Evolutionary conservation across 2,329 filamentous ascomycete species (phyloP).

Genomic region (Trichoderma cornu-damae): DNA sequence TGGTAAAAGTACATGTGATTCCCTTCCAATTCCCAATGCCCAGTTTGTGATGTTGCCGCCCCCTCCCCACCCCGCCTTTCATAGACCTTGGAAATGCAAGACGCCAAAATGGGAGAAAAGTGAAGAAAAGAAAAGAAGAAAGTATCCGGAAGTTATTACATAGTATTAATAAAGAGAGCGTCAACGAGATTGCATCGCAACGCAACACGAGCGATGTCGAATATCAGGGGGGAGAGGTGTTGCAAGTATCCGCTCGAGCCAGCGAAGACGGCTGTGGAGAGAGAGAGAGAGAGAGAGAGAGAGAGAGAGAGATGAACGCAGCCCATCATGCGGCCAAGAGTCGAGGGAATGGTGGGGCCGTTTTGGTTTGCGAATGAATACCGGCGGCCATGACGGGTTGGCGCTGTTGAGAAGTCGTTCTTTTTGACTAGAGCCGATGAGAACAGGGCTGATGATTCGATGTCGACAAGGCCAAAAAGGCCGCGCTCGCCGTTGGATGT

Average conservation of each 20-base stretch:
- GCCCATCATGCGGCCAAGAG: conserved; percentile 21
- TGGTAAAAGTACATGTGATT: conserved; percentile 13
- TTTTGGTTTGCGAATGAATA: neutral
- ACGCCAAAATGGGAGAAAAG: conserved; percentile 8
- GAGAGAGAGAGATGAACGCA: conserved; percentile 13
- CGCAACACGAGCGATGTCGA: conserved; percentile 7
- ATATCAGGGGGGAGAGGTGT: neutral
- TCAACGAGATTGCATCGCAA: conserved; percentile 5
- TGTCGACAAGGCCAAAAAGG: conserved; percentile 5
- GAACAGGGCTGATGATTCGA: conserved; percentile 20
- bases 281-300: conserved; percentile 6
- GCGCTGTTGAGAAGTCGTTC: neutral
- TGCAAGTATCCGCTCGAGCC: conserved; percentile 24
- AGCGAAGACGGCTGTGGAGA: conserved; percentile 22
- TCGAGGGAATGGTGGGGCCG: conserved; percentile 13
- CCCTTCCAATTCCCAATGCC: conserved; percentile 13
- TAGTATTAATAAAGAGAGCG: conserved; percentile 5
- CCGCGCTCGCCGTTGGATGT: conserved; percentile 8
- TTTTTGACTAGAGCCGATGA: conserved; percentile 14
- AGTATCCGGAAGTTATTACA: neutral
- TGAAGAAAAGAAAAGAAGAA: neutral
- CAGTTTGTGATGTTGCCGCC: conserved; percentile 6
- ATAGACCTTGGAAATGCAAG: conserved; percentile 12
- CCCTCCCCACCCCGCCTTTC: neutral
- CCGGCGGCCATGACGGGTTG: conserved; percentile 7